phyloP scores from a whole-genome alignment of 495 filamentous ascomycete genomes.

The Podospora pseudopauciseta region DNA sequence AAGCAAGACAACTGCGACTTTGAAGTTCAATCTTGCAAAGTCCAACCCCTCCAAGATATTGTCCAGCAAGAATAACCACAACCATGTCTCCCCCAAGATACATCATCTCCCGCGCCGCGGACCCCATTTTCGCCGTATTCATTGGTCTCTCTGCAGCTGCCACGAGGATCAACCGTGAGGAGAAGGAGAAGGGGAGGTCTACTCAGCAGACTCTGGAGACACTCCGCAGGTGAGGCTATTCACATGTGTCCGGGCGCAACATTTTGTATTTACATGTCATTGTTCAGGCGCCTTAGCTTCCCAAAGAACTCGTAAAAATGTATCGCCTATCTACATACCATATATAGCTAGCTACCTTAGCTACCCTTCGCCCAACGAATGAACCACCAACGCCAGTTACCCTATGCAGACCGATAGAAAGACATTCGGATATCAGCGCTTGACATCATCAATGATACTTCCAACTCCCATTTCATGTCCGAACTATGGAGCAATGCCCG shows the following conservation, averaged over 20 bases:
- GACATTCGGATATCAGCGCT: constrained; percentile 1
- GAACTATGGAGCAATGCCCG: constrained; percentile 17
- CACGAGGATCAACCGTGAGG: constrained; percentile 77
- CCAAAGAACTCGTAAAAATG: constrained; percentile 21
- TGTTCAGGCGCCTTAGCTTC: constrained; percentile 28
- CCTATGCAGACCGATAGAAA: neutral
- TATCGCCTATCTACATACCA: neutral
- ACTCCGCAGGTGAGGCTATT: constrained; percentile 40
- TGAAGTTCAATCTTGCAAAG: neutral
- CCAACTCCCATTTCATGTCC: neutral
- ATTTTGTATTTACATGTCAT: neutral
- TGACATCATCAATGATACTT: neutral
- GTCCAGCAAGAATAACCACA: neutral
- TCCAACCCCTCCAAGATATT: neutral
- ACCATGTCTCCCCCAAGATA: constrained; percentile 51
- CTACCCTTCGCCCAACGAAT: neutral
- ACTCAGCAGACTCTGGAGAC: constrained; percentile 51
- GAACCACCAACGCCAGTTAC: constrained; percentile 2
- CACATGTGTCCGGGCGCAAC: neutral
- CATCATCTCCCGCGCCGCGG: constrained; percentile 64
- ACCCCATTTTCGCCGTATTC: constrained; percentile 81
- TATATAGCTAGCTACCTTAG: neutral
- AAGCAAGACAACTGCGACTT: neutral
- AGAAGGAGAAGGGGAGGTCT: constrained; percentile 62
- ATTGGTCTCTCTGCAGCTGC: constrained; percentile 67